Base-by-base conservation (phyloP, 768 basidiomycete genomes). In the Suillus tomentosus region DNA sequence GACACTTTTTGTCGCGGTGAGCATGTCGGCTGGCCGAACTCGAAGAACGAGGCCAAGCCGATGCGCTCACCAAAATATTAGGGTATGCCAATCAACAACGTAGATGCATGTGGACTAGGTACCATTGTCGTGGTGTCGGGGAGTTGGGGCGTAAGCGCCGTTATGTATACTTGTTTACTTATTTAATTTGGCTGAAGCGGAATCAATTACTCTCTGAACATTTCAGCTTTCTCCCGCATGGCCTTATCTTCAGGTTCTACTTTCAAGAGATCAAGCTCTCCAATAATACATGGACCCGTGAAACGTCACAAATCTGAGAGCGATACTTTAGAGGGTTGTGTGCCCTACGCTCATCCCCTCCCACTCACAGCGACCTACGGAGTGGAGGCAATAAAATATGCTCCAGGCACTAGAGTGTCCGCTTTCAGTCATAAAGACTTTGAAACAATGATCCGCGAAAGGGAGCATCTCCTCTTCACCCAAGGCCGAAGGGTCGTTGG, bases 321-420 rank as follows among this genome's bases (percentile, higher is more conserved):
- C 27, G 2, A 62, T 19, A 61, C 68, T 54, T 8, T 36, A 10
- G 64, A 63, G 19, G 31, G 45, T 10, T 5, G n/a, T 55, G 31
- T 13, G 63, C 66, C 4, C 66, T 27, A 24, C 22, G 15, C 67
- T 22, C 61, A 57, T 1, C 67, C 71, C 15, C 54, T 75, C 47
- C 71, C 71, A 3, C 67, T 68, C 47, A 65, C 22, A 13, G 65
- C 75, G 17, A 31, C 66, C 5, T 67, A 65, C 4, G 75, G 75
- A 36, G 75, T 74, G 36, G 75, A 75, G 51, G 72, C 69, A 10
- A 77, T 76, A 53, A 65, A 64, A 3, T 36, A 68, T 39, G 57
- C 67, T 39, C 2, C 66, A 22, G 64, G 57, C 17, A 61, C 62
- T 60, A 69, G 62, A 11, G 53, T 56, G 3, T 63, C 66, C 51